Evolutionary conservation across 805 yeast genomes (phyloP), one percentile per base, ranked within the genome.

Genomic region (Ogataea haglerorum): DNA sequence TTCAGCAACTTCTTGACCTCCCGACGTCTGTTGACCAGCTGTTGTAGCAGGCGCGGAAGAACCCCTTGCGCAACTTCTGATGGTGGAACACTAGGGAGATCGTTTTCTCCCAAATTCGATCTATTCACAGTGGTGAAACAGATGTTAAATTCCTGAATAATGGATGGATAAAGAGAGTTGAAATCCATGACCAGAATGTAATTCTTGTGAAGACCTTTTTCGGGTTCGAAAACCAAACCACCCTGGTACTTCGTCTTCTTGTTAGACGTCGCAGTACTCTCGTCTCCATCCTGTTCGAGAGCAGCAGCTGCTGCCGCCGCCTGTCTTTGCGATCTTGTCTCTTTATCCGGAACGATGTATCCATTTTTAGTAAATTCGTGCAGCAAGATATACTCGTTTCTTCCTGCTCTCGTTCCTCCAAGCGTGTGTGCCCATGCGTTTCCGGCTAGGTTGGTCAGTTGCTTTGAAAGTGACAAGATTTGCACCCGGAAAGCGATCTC

Each of bases 391-490:
- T 69, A 93, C 62, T 93, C 98, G 64, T 91, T 91, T 67, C 99
- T 77, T 53, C 95, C 97, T 8, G 96, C 95, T 54, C 99, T 76
- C 0, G 97, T 88, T 64, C 99, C 99, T 37, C 88, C 82, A 36
- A 93, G 70, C 1, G 99, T 93, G 48, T 87, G 89, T 2, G 95
- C 76, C 99, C 99, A 93, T 0, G 96, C 91, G 61, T 93, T 93
- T 53, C 99, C 99, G 1, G 98, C 97, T 46, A 93, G 70, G 50
- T 83, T 85, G 1, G 99, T 93, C 55, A 93, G 70, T 57, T 90
- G 96, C 53, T 87, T 87, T 0, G 98, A 85, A 39, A 93, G 70
- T 2, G 97, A 87, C 39, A 93, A 65, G 43, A 93, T 82, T 63
- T 93, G 98, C 40, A 81, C 78, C 47, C 83, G 72, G 57, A 89